A percentile compares a stretch with the other conserved stretches of the same genome.
Conservation (phyloP, 441 rosid genomes). For the Mallotus japonicus region DNA sequence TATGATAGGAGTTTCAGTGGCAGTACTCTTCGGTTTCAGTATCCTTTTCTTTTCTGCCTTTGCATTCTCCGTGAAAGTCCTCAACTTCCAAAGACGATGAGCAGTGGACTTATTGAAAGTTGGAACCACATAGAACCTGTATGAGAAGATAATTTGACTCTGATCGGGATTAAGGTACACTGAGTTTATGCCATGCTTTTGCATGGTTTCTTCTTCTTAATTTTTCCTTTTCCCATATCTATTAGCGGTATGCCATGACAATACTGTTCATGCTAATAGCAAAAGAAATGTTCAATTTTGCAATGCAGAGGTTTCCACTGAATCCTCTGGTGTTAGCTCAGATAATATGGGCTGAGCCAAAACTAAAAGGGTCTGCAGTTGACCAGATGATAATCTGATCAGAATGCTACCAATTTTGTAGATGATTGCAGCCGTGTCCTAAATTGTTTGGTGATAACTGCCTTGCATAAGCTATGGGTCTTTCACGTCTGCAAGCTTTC, state of each 20-base stretch:
- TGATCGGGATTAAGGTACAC: background rate
- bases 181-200: background rate
- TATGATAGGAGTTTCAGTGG: conserved; percentile 54
- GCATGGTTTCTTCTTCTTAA: background rate
- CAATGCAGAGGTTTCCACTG: background rate
- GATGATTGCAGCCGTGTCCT: background rate
- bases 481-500: too few relatives aligned
- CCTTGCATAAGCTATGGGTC: too few relatives aligned
- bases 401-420: too few relatives aligned
- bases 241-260: background rate
- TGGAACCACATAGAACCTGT: background rate
- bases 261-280: background rate
- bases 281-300: background rate
- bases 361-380: background rate
- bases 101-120: background rate
- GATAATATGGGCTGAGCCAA: background rate
- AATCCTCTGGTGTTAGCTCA: background rate
- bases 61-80: conserved; percentile 55
- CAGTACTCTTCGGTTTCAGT: conserved; percentile 50
- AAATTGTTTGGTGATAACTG: too few relatives aligned
- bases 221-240: background rate
- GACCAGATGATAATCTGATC: too few relatives aligned
- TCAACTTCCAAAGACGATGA: conserved; percentile 86
- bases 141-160: background rate
- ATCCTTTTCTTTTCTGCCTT: conserved; percentile 59